Evolutionary conservation across 2,329 filamentous ascomycete genomes (phyloP).

Genomic region (Sporothrix pseudoabietina): DNA sequence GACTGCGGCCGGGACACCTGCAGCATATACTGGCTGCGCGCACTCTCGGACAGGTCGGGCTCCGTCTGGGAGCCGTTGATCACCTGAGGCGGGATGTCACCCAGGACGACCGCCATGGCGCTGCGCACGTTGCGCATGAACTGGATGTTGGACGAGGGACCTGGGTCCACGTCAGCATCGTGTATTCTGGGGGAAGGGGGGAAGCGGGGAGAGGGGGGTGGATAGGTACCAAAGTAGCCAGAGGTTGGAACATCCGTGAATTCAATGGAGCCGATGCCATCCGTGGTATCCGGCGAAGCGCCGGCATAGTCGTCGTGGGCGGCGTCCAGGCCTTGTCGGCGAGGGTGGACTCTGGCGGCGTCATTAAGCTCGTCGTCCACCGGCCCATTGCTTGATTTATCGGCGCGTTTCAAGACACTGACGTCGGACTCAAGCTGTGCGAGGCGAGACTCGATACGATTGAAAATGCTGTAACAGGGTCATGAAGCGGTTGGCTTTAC

Average conservation of each 20-base stretch:
- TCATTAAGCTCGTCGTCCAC: background rate
- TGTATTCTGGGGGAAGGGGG: no score
- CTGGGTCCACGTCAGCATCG: no score
- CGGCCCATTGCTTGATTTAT: background rate
- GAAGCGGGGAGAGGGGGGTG: no score
- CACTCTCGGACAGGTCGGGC: background rate
- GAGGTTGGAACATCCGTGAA: slow-evolving; percentile 35
- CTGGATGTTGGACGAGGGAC: slow-evolving; percentile 38
- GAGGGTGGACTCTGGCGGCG: no score
- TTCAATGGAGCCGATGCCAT: slow-evolving; percentile 36
- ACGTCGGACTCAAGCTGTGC: background rate
- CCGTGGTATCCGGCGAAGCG: slow-evolving; percentile 8
- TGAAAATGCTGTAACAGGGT: background rate
- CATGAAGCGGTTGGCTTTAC: background rate
- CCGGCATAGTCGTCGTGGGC: background rate
- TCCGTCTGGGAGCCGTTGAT: background rate
- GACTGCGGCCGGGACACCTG: slow-evolving; percentile 8
- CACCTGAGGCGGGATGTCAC: background rate
- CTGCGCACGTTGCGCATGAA: slow-evolving; percentile 28
- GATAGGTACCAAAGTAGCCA: slow-evolving; percentile 32
- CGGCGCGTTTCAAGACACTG: background rate
- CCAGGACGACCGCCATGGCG: background rate
- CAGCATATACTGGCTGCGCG: background rate
- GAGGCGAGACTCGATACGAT: background rate
- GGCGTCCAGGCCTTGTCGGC: background rate